Evolutionary conservation across 2,329 filamentous ascomycete species (phyloP).

Genomic region (Sporothrix phasma): DNA sequence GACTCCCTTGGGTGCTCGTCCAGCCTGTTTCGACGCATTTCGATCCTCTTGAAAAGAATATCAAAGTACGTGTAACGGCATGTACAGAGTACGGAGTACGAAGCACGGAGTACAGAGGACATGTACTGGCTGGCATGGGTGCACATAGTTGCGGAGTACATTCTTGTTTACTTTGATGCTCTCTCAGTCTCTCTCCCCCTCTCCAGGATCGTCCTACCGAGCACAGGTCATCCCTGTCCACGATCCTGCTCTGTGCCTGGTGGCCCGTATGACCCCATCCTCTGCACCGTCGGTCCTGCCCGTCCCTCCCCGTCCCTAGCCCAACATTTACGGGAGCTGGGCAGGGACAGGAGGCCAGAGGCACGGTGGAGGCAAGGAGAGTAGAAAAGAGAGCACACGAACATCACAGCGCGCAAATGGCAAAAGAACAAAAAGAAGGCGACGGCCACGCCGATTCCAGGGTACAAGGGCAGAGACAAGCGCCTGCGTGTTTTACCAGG

Average conservation of each 20-base stretch:
- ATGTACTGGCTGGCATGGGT: too few species aligned
- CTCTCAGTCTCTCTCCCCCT: neutral
- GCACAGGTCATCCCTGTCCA: neutral
- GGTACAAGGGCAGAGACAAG: neutral
- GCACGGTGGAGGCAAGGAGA: too few species aligned
- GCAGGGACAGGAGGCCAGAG: too few species aligned
- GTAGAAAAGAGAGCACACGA: neutral
- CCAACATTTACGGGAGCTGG: too few species aligned
- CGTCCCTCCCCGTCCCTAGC: neutral
- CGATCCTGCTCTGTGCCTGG: neutral
- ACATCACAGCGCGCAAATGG: neutral
- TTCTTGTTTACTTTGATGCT: too few species aligned
- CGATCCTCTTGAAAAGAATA: neutral
- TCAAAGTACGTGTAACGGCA: neutral
- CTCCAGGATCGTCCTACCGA: neutral
- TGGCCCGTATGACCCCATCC: neutral
- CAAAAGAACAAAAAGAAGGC: neutral
- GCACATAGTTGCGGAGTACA: too few species aligned
- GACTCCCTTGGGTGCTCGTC: neutral
- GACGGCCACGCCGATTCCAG: neutral
- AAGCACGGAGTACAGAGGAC: too few species aligned
- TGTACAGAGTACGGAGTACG: neutral
- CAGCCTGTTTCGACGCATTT: neutral
- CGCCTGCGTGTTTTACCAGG: neutral
- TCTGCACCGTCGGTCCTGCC: too few species aligned